Base-by-base conservation (phyloP, 208 protist genomes). In the Trypanosoma congolense region DNA sequence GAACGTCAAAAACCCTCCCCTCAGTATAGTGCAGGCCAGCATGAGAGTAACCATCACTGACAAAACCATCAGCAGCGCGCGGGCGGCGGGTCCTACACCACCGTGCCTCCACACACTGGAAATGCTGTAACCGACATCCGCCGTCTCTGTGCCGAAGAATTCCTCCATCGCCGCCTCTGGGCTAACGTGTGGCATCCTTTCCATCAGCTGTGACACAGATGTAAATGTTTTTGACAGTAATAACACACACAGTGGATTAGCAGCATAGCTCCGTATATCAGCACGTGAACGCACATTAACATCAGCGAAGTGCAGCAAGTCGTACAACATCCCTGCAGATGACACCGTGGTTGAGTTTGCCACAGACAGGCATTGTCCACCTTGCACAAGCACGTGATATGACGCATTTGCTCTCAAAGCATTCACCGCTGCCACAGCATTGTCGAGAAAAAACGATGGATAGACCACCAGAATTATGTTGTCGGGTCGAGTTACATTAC, bases 381-480 rank as follows among this genome's bases (percentile, higher is more conserved):
- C 50, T 6, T n/a, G 25, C n/a, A 53, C 8, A 43, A 65, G 53
- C 0, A 65, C 43, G 46, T 53, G 6, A 44, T 58, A 58, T 19
- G 14, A 10, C 41, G 18, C 41, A 19, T 41, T 2, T 40, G 6
- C 3, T 53, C 56, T 28, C 3, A 81, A 56, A 4, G 3, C 22
- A 5, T 45, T 35, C 41, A 81, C 28, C 6, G 31, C 25, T 1
- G 30, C 22, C 2, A 71, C 14, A 4, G 73, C 21, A 14, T 22
- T 19, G 0, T 38, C 22, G 22, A 69, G 30, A 61, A 68, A 69
- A 43, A 65, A 43, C 18, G 75, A 77, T 6, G 50, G 18, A 33
- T 71, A 70, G 12, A 76, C 3, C 42, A 47, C 50, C 1, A 81
- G 19, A 28, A 77, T 10, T 29, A 80, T 51, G 29, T 64, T 63